These are phyloP conservation scores for Bonia amplexicaulis DNA, from an alignment of 176 grass and related monocot genomes.

Conservation along the genomic window DNA sequence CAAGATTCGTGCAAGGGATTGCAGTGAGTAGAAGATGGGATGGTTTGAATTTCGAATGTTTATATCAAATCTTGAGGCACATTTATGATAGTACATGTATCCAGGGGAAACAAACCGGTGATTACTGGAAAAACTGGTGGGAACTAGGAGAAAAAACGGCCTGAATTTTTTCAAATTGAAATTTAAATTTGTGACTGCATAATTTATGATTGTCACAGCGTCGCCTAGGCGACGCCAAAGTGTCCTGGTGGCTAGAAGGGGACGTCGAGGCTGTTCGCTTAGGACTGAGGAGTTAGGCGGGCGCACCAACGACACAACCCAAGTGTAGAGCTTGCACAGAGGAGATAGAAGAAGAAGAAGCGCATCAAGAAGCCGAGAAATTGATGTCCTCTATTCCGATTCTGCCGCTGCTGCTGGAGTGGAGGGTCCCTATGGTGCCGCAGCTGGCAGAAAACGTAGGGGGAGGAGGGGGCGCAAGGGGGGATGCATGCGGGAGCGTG, in stretches of 20 bases:
- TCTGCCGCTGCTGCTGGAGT: not conserved
- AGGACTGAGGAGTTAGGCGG: too few species aligned
- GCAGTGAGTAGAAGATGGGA: not conserved
- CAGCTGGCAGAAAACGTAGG: not conserved
- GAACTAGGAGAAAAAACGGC: too few species aligned
- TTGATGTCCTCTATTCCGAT: slow-evolving; percentile 22
- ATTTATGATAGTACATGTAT: not conserved
- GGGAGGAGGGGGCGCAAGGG: not conserved
- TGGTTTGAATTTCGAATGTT: not conserved
- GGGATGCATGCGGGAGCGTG: slow-evolving; percentile 2
- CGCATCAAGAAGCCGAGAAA: not conserved
- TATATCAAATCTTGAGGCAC: not conserved
- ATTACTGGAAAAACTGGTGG: too few species aligned
- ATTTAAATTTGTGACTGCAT: too few species aligned
- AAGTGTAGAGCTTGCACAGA: not conserved
- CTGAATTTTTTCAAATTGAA: too few species aligned
- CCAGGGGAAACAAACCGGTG: not conserved
- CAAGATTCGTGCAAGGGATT: not conserved
- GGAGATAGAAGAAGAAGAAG: not conserved
- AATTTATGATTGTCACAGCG: too few species aligned
- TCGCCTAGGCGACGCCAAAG: too few species aligned
- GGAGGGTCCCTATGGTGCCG: slow-evolving; percentile 20
- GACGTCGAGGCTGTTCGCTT: too few species aligned
- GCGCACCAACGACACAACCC: too few species aligned
- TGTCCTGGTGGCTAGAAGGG: too few species aligned